phyloP scores from a whole-genome alignment of 805 yeast species.

The Yarrowia phangngaensis region DNA sequence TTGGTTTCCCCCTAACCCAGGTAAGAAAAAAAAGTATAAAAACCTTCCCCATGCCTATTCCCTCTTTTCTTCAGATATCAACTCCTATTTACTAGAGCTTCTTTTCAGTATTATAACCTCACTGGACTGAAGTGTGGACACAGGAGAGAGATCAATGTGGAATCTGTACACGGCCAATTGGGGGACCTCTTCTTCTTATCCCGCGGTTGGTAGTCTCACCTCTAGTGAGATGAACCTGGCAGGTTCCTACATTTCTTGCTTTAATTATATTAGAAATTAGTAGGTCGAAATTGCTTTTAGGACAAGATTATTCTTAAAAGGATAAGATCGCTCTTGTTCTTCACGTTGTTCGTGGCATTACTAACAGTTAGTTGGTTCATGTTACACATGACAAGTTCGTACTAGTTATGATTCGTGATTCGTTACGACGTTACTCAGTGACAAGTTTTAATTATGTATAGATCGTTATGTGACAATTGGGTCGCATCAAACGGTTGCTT shows the following conservation, averaged over 20 bases:
- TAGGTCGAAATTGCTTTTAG: no score
- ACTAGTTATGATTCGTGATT: no score
- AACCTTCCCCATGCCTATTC: not conserved
- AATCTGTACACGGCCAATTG: slow-evolving; percentile 26
- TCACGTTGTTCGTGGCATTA: no score
- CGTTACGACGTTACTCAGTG: no score
- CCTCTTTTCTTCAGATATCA: slow-evolving; percentile 19
- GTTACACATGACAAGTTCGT: no score
- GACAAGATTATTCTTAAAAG: no score
- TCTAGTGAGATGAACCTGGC: slow-evolving; percentile 27
- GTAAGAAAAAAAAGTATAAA: not conserved
- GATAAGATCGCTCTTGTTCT: no score
- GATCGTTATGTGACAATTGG: slow-evolving; percentile 1
- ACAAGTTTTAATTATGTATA: slow-evolving; percentile 17
- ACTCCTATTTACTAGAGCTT: slow-evolving; percentile 28
- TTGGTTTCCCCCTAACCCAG: slow-evolving; percentile 26
- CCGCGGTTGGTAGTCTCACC: slow-evolving; percentile 27
- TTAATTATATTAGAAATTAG: no score
- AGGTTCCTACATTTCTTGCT: slow-evolving; percentile 26
- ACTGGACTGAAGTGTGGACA: slow-evolving; percentile 27
- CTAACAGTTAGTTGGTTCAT: no score
- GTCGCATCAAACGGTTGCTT: not conserved
- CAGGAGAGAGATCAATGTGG: slow-evolving; percentile 27
- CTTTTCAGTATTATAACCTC: slow-evolving; percentile 20
- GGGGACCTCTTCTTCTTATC: slow-evolving; percentile 25